A percentile compares a stretch with the other conserved stretches of the same genome.
These are phyloP conservation scores for Trichophyton mentagrophytes DNA, from an alignment of 2,329 filamentous ascomycete genomes.

Conservation along the genomic window DNA sequence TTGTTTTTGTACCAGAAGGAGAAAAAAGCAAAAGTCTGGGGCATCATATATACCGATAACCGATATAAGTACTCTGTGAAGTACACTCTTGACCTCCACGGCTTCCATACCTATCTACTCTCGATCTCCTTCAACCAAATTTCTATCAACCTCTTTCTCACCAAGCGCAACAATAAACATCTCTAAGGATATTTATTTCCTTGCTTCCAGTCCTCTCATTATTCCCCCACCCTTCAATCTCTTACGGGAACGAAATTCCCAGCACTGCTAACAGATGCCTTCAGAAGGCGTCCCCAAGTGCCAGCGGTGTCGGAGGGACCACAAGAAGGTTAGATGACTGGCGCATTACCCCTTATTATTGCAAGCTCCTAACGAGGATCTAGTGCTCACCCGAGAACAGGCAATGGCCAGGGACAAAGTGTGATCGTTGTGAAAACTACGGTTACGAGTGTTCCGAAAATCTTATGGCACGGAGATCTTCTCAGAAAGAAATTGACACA, in stretches of 20 bases:
- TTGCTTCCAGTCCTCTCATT: neutral
- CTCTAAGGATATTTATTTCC: neutral
- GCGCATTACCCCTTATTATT: neutral
- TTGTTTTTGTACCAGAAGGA: constrained; percentile 5
- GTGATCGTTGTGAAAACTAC: constrained; percentile 15
- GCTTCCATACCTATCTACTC: neutral
- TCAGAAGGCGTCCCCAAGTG: constrained; percentile 16
- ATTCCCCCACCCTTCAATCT: neutral
- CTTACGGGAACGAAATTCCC: neutral
- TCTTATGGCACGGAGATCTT: constrained; percentile 14
- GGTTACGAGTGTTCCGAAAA: constrained; percentile 16
- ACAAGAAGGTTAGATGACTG: constrained; percentile 13
- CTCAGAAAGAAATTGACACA: constrained; percentile 13
- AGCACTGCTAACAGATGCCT: constrained; percentile 10
- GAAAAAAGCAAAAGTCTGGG: constrained; percentile 8
- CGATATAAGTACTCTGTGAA: constrained; percentile 6
- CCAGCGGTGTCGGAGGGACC: constrained; percentile 15
- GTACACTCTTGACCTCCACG: neutral
- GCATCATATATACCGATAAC: constrained; percentile 7
- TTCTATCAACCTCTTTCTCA: neutral
- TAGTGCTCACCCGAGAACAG: constrained; percentile 15
- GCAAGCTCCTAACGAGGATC: constrained; percentile 5
- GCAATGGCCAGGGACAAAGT: constrained; percentile 15
- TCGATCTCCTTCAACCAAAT: neutral
- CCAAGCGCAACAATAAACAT: neutral